phyloP scores from a whole-genome alignment of 2,329 filamentous ascomycete species.

The Fusarium lateritium region DNA sequence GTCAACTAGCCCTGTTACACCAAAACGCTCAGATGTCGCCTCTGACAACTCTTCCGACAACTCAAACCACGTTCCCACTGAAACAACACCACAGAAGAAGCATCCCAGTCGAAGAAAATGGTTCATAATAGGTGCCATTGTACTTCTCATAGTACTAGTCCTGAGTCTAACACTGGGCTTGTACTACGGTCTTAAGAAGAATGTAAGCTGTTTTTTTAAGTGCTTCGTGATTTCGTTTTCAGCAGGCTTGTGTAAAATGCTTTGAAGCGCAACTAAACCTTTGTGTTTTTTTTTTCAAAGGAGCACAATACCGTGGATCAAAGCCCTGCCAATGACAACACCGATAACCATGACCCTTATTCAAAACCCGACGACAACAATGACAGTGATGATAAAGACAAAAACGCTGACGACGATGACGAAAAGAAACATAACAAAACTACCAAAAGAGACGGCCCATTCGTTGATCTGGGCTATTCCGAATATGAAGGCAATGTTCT shows the following conservation, averaged over 20 bases:
- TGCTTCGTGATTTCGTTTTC: neutral
- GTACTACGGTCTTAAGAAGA: slow-evolving; percentile 42
- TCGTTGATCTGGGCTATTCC: slow-evolving; percentile 62
- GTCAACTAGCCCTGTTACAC: slow-evolving; percentile 1
- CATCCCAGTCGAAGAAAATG: slow-evolving; percentile 29
- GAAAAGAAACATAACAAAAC: neutral
- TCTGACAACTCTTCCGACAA: slow-evolving; percentile 23
- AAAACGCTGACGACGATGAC: neutral
- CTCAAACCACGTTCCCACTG: neutral
- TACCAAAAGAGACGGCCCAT: slow-evolving; percentile 15
- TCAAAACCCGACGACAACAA: slow-evolving; percentile 3
- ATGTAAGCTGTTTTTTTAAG: slow-evolving; percentile 21
- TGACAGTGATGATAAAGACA: neutral
- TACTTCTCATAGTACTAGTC: slow-evolving; percentile 21
- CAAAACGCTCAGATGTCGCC: slow-evolving; percentile 13
- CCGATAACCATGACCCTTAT: slow-evolving; percentile 1
- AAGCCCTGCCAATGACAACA: slow-evolving; percentile 4
- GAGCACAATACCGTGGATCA: slow-evolving; percentile 4
- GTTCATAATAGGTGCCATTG: slow-evolving; percentile 22
- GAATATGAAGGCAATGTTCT: slow-evolving; percentile 59
- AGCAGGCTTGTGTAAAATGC: neutral
- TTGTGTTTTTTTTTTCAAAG: slow-evolving; percentile 18
- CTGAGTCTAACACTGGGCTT: slow-evolving; percentile 40
- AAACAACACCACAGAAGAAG: slow-evolving; percentile 1
- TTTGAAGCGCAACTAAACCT: slow-evolving; percentile 12